phyloP scores from a whole-genome alignment of 495 filamentous ascomycete species.

The Trichocladium uniseriatum region DNA sequence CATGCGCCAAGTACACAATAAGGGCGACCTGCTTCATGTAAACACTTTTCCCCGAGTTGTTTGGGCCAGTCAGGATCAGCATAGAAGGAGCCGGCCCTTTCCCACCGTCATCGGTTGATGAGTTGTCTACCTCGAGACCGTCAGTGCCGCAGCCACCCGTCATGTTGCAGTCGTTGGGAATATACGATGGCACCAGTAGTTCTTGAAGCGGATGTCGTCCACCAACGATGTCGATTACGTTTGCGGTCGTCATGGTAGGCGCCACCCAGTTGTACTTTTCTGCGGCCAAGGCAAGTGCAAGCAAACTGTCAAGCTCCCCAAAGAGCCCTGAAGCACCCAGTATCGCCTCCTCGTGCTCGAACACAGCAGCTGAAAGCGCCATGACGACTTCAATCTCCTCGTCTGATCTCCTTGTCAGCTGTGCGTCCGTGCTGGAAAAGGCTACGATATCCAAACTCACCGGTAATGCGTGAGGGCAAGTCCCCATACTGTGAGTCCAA shows the following conservation, averaged over 20 bases:
- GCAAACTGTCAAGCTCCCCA: slow-evolving; percentile 81
- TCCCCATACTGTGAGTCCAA: slow-evolving; percentile 80
- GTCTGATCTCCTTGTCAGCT: slow-evolving; percentile 41
- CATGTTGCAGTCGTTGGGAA: slow-evolving; percentile 71
- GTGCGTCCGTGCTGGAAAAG: not conserved
- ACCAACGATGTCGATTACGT: slow-evolving; percentile 65
- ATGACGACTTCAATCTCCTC: slow-evolving; percentile 87
- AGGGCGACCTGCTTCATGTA: slow-evolving; percentile 95
- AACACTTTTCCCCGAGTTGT: slow-evolving; percentile 93
- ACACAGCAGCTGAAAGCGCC: slow-evolving; percentile 59
- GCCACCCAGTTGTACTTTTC: slow-evolving; percentile 60
- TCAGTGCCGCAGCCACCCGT: slow-evolving; percentile 48
- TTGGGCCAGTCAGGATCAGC: slow-evolving; percentile 82
- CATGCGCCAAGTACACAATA: slow-evolving; percentile 87
- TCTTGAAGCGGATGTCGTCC: slow-evolving; percentile 92
- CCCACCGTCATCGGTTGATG: slow-evolving; percentile 3
- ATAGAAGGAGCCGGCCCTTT: slow-evolving; percentile 49
- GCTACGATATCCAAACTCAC: slow-evolving; percentile 36
- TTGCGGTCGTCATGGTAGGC: slow-evolving; percentile 61
- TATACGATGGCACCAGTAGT: slow-evolving; percentile 72
- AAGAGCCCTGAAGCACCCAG: slow-evolving; percentile 61
- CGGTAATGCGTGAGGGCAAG: slow-evolving; percentile 71
- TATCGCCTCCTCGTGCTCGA: slow-evolving; percentile 61
- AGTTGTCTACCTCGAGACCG: not conserved
- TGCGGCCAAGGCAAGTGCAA: slow-evolving; percentile 74